Percentiles rank a stretch among this genome's conserved stretches.
Conservation (phyloP, 2,329 filamentous ascomycete genomes). For the Clonostachys chloroleuca region DNA sequence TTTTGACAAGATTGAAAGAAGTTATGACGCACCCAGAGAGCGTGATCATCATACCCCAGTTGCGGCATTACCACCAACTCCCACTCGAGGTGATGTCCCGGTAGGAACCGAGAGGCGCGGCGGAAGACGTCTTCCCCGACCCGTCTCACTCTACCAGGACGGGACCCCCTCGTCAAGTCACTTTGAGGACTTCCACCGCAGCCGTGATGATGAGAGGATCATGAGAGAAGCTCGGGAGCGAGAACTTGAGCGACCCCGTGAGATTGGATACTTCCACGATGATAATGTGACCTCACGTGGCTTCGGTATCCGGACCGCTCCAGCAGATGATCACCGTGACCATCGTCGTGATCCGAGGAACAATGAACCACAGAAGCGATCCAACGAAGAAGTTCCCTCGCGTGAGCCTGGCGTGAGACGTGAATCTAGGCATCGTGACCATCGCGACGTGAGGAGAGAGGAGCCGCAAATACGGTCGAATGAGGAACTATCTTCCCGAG, state of each 20-base stretch:
- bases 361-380: conserved; percentile 19
- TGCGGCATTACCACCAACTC: conserved; percentile 30
- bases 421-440: conserved; percentile 17
- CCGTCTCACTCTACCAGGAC: conserved; percentile 51
- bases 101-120: conserved; percentile 10
- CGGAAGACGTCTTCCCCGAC: conserved; percentile 26
- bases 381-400: conserved; percentile 18
- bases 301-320: conserved; percentile 45
- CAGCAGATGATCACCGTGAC: conserved; percentile 34
- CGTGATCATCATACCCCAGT: conserved; percentile 11
- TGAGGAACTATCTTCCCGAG: conserved; percentile 3
- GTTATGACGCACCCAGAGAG: conserved; percentile 16
- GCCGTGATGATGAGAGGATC: conserved; percentile 39
- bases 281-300: conserved; percentile 41
- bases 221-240: conserved; percentile 36
- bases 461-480: conserved; percentile 6
- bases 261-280: conserved; percentile 33
- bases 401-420: conserved; percentile 18
- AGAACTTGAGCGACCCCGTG: conserved; percentile 24
- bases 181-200: conserved; percentile 42
- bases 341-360: conserved; percentile 21
- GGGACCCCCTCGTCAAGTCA: conserved; percentile 33
- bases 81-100: conserved; percentile 5
- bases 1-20: conserved; percentile 64
- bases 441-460: conserved; percentile 12